A percentile compares a stretch with the other conserved stretches of the same genome.
These are phyloP conservation scores for Clonostachys solani DNA, from an alignment of 2,329 filamentous ascomycete species.

Conservation along the genomic window DNA sequence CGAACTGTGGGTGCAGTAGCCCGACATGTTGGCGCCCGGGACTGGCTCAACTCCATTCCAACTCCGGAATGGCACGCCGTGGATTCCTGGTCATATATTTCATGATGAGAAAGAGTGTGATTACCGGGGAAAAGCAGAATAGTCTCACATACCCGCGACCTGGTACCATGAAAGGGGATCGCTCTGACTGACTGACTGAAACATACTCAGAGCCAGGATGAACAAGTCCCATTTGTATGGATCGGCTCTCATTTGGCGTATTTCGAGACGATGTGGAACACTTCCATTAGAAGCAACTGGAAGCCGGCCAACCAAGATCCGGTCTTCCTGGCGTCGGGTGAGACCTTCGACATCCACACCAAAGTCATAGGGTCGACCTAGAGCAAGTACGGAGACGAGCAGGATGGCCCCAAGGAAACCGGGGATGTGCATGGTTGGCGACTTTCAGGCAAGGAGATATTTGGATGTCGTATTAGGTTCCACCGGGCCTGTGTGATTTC, in stretches of 20 bases:
- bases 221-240: constrained; percentile 72
- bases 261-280: constrained; percentile 54
- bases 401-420: no score
- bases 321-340: constrained; percentile 31
- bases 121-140: background rate
- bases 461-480: no score
- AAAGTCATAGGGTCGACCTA: constrained; percentile 37
- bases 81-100: constrained; percentile 55
- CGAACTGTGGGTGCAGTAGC: constrained; percentile 75
- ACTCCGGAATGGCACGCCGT: constrained; percentile 64
- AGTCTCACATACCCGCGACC: constrained; percentile 57
- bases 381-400: background rate
- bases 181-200: constrained; percentile 63
- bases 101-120: background rate
- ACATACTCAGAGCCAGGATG: constrained; percentile 67
- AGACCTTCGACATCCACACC: constrained; percentile 36
- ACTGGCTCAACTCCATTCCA: constrained; percentile 49
- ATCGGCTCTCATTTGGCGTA: constrained; percentile 61
- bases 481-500: no score
- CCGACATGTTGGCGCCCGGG: constrained; percentile 49
- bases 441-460: no score
- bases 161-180: constrained; percentile 71
- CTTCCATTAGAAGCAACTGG: constrained; percentile 31
- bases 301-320: constrained; percentile 37
- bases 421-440: no score